Evolutionary conservation across 768 basidiomycete species (phyloP), one percentile per base, ranked within the genome.

Genomic region (Tricholoma saponaceum): DNA sequence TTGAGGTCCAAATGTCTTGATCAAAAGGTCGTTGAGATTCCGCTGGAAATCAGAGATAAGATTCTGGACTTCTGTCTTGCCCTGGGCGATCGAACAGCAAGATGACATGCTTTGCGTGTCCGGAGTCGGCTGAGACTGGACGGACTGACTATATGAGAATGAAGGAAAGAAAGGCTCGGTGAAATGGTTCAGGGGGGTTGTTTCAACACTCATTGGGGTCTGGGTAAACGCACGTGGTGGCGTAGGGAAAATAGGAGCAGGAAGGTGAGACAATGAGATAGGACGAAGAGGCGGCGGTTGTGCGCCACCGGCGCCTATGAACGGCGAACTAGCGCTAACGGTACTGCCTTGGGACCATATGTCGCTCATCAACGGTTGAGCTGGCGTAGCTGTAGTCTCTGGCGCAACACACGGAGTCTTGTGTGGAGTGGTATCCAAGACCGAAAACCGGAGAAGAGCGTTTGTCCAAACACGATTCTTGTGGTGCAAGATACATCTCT

Each of bases 381-480:
- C 51, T 49, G 44, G 30, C 26, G 8, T 26, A n/a, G n/a, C n/a
- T n/a, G n/a, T n/a, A 37, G 30, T 51, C 4, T 33, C 33, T 28
- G 53, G 39, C 30, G 47, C 55, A 35, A 41, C 35, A 35, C 55
- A 57, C 0, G 75, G 71, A 0, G 67, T 59, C 61, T 77, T 75
- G 70, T 74, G 73, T 7, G 73, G 69, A 9, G 70, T 74, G 63
- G 78, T 80, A 58, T 88, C 86, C 55, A 75, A 73, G 16, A 92
- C 75, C 18, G 78, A 74, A 71, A 92, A 87, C 66, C 81, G 80
- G 28, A 92, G 72, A 51, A 86, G 69, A 46, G 83, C 81, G 61
- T 80, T 82, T 20, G 76, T 72, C 81, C 82, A 87, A n/a, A 68
- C 62, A 59, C 79, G 78, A 47, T 76, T 74, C 32, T 70, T 75